Percentiles rank a stretch among this genome's conserved stretches.
Conservation (phyloP, 1,284 basidiomycete species). For the Tausonia pullulans region DNA sequence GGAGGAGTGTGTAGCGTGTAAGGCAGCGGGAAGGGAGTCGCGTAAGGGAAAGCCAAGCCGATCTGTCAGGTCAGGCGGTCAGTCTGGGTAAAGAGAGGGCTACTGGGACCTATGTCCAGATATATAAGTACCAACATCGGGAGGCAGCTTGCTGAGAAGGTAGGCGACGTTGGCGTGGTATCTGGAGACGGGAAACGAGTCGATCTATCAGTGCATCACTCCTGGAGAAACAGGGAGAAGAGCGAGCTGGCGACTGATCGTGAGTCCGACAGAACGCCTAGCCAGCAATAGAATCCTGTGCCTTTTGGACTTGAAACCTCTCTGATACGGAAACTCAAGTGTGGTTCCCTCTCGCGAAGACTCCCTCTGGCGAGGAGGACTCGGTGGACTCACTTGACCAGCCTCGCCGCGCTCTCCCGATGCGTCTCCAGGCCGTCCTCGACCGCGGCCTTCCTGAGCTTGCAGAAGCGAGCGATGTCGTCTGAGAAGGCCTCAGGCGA, state of each 20-base stretch:
- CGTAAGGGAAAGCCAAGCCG: constrained; percentile 61
- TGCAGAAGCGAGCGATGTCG: constrained; percentile 63
- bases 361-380: neutral
- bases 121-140: constrained; percentile 43
- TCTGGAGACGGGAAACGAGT: constrained; percentile 36
- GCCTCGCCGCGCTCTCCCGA: constrained; percentile 29
- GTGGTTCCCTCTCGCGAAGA: too few relatives aligned
- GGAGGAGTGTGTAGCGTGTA: constrained; percentile 37
- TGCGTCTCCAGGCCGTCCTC: constrained; percentile 47
- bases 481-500: constrained; percentile 79
- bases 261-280: constrained; percentile 38
- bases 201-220: neutral
- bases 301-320: neutral
- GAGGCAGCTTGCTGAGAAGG: constrained; percentile 58
- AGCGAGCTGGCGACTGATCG: constrained; percentile 6
- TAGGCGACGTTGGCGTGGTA: constrained; percentile 82
- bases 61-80: constrained; percentile 44
- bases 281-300: constrained; percentile 32
- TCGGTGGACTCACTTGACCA: constrained; percentile 34
- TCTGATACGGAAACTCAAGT: neutral
- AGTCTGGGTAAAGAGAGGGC: neutral
- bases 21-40: constrained; percentile 51
- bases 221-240: constrained; percentile 17
- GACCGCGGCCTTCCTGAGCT: constrained; percentile 53
- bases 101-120: neutral